Evolutionary conservation across 352 stramenopile genomes (phyloP).

Genomic region (Phytopythium helicoides): DNA sequence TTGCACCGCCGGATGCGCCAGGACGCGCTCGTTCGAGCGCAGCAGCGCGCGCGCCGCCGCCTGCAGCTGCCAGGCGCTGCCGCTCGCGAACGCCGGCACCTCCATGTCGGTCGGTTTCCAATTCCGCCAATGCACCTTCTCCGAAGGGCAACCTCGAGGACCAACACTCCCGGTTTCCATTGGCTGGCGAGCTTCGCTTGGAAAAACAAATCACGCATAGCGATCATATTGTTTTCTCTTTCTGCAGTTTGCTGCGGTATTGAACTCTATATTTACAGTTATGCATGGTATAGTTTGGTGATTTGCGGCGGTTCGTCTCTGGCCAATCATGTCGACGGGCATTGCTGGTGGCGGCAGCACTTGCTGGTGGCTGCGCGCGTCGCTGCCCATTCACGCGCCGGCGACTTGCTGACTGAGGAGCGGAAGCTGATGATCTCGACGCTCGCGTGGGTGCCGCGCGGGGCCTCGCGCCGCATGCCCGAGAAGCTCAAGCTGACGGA

Average conservation of each 20-base stretch:
- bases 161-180: conserved; percentile 14
- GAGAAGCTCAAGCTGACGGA: conserved; percentile 88
- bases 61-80: conserved; percentile 30
- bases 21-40: conserved; percentile 15
- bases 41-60: conserved; percentile 20
- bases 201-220: too few relatives aligned
- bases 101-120: conserved; percentile 6
- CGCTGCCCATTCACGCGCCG: too few relatives aligned
- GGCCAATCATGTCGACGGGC: not conserved
- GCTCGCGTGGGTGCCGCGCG: conserved; percentile 54
- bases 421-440: conserved; percentile 66
- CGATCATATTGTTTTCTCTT: too few relatives aligned
- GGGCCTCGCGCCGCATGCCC: conserved; percentile 52
- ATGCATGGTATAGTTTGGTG: too few relatives aligned
- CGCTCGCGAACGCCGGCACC: conserved; percentile 19
- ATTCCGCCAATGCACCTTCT: conserved; percentile 4
- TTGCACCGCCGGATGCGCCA: conserved; percentile 37
- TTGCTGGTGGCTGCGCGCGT: conserved; percentile 2
- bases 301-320: too few relatives aligned
- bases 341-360: conserved; percentile 8
- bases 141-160: not conserved
- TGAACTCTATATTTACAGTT: too few relatives aligned
- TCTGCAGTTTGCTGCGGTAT: too few relatives aligned
- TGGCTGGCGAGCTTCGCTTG: too few relatives aligned
- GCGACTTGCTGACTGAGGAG: too few relatives aligned